phyloP scores from a whole-genome alignment of 1,284 basidiomycete species.

The Pseudomicrostroma phylloplanum region DNA sequence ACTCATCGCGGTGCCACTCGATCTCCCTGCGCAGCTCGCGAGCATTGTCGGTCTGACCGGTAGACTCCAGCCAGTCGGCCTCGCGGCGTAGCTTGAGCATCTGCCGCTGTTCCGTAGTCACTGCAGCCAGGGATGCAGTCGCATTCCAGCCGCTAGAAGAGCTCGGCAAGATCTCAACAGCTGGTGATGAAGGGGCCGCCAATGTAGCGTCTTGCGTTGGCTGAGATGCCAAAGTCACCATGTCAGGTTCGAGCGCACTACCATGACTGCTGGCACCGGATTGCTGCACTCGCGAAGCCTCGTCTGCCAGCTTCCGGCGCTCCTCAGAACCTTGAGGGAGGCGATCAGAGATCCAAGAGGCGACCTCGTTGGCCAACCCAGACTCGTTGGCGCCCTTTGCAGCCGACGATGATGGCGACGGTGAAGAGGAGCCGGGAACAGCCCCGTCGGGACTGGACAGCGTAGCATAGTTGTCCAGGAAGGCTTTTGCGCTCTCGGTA shows the following conservation, averaged over 20 bases:
- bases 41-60: slow-evolving; percentile 7
- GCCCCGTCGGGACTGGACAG: slow-evolving; percentile 5
- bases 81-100: slow-evolving; percentile 14
- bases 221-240: slow-evolving; percentile 17
- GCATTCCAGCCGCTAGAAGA: slow-evolving; percentile 1
- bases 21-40: slow-evolving; percentile 17
- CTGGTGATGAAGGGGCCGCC: not conserved
- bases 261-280: not conserved
- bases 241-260: slow-evolving; percentile 19
- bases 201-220: not conserved
- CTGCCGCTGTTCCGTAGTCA: not conserved
- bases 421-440: slow-evolving; percentile 8
- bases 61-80: slow-evolving; percentile 15
- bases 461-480: slow-evolving; percentile 13
- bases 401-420: slow-evolving; percentile 4
- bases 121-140: not conserved
- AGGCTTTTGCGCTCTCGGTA: not conserved
- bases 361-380: slow-evolving; percentile 34
- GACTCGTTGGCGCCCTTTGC: not conserved
- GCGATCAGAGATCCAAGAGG: slow-evolving; percentile 43
- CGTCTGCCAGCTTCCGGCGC: slow-evolving; percentile 28
- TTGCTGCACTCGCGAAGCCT: slow-evolving; percentile 19
- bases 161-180: not conserved
- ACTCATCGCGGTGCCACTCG: slow-evolving; percentile 16
- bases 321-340: slow-evolving; percentile 33